These are phyloP conservation scores for Paecilomyces formosus DNA, from an alignment of 2,329 filamentous ascomycete species.

Conservation along the genomic window DNA sequence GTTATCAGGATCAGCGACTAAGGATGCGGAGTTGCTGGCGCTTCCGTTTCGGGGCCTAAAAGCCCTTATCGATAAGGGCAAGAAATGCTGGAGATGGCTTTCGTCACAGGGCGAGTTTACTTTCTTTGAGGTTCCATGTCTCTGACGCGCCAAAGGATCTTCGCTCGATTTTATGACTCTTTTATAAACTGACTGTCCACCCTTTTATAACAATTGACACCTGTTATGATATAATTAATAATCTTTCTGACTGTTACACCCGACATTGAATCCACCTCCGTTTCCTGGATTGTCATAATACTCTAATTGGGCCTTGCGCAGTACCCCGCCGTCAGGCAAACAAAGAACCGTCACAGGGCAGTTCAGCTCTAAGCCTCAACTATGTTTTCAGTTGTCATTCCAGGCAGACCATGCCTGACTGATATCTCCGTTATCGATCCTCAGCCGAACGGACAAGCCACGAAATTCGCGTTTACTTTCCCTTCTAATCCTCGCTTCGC, in stretches of 20 bases:
- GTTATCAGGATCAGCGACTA: neutral
- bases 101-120: slow-evolving; percentile 13
- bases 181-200: neutral
- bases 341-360: neutral
- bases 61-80: slow-evolving; percentile 24
- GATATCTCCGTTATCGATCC: slow-evolving; percentile 44
- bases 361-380: neutral
- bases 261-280: neutral
- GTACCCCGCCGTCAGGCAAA: neutral
- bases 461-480: slow-evolving; percentile 62
- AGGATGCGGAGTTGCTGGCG: neutral
- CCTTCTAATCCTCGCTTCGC: slow-evolving; percentile 52
- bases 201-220: neutral
- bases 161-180: neutral
- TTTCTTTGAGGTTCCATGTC: slow-evolving; percentile 18
- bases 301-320: neutral
- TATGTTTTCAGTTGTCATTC: slow-evolving; percentile 58
- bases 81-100: slow-evolving; percentile 7
- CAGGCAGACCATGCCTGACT: slow-evolving; percentile 53
- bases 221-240: neutral
- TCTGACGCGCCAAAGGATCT: slow-evolving; percentile 11
- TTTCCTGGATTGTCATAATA: neutral
- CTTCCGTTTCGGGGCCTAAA: neutral
- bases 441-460: slow-evolving; percentile 48
- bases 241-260: neutral